Evolutionary conservation across 768 basidiomycete species (phyloP), one percentile per base, ranked within the genome.

Genomic region (Boletus subcaerulescens): DNA sequence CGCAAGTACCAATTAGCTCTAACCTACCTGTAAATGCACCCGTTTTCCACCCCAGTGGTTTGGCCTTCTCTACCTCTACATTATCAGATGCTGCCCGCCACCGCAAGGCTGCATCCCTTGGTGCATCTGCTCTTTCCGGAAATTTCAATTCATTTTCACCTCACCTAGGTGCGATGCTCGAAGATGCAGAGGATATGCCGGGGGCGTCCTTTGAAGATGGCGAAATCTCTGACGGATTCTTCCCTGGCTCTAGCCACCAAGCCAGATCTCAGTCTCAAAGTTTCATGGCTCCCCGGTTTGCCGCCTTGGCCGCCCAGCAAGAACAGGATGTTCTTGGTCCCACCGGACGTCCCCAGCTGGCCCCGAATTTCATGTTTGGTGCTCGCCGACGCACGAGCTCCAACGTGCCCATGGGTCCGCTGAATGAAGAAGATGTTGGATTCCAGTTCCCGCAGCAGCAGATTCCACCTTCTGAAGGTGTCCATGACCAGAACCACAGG

Each of bases 291-390:
- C 94, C 94, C 29, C 86, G 94, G 24, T 96, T 96, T 66, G 90
- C 86, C 17, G 90, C 85, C 52, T 78, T 86, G 62, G 89, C 85
- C 38, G 84, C 81, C 35, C 87, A 86, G 62, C 86, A 88, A 67
- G 85, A 91, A 58, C 62, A 64, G 39, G 84, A 89, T 58, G 42
- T 75, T 53, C 63, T 88, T 47, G 86, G 90, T 32, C 83, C 90
- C 15, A 81, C 87, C 29, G 87, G 91, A 43, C 85, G 93, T 58
- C 93, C 92, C 38, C 92, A 94, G 67, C 82, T 95, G 38, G 91
- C 92, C 12, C 93, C 93, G n/a, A 78, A 80, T 46, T 96, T 97
- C 73, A 92, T 87, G 79, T 97, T 95, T 69, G 94, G 93, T 46
- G 83, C 85, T 52, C 74, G 74, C 61, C 71, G 74, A 52, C 77